phyloP scores from a whole-genome alignment of 2,329 filamentous ascomycete genomes.

The Rhinocladiella mackenziei region DNA sequence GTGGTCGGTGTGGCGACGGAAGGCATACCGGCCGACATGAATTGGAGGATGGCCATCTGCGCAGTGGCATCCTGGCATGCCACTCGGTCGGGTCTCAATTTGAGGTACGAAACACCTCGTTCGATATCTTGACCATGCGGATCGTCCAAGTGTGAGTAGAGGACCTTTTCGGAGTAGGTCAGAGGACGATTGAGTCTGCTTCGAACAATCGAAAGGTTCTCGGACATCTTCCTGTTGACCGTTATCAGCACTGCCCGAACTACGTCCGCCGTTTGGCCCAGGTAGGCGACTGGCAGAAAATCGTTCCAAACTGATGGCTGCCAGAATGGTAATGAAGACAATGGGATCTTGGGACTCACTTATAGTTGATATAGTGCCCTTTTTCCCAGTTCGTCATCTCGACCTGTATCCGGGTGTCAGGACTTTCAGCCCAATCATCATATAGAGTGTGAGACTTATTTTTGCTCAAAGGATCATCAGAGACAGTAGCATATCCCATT shows the following conservation, averaged over 20 bases:
- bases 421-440: background rate
- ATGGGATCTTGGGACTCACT: too few species aligned
- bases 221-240: slow-evolving; percentile 86
- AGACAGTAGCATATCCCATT: slow-evolving; percentile 34
- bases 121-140: slow-evolving; percentile 94
- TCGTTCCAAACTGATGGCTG: too few species aligned
- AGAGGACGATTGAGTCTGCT: slow-evolving; percentile 85
- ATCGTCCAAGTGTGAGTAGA: slow-evolving; percentile 98
- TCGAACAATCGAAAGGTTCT: slow-evolving; percentile 91
- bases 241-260: too few species aligned
- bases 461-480: slow-evolving; percentile 79
- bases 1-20: slow-evolving; percentile 90
- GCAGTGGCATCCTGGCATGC: slow-evolving; percentile 99
- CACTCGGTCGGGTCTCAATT: slow-evolving; percentile 93
- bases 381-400: slow-evolving; percentile 97
- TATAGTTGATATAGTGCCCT: slow-evolving; percentile 96
- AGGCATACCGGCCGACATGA: slow-evolving; percentile 98
- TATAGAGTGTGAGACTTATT: slow-evolving; percentile 46
- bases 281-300: too few species aligned
- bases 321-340: too few species aligned
- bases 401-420: slow-evolving; percentile 51
- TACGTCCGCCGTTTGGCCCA: too few species aligned
- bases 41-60: slow-evolving; percentile 99
- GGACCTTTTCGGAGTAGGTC: slow-evolving; percentile 95
- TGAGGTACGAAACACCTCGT: slow-evolving; percentile 92